These are phyloP conservation scores for Oemleria cerasiformis DNA, from an alignment of 306 rosid species.

Conservation along the genomic window DNA sequence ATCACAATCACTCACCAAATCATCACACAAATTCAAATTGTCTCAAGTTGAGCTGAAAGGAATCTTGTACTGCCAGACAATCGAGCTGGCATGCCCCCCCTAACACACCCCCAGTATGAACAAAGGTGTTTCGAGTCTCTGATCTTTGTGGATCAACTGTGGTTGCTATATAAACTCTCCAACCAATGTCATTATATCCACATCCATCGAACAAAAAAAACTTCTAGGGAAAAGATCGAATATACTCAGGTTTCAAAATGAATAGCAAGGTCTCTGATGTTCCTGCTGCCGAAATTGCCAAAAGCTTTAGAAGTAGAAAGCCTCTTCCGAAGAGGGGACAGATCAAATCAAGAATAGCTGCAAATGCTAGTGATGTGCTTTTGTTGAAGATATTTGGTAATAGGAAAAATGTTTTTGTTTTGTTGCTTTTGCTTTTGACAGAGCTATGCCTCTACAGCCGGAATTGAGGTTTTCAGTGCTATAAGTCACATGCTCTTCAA, in stretches of 20 bases:
- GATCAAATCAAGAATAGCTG: slow-evolving; percentile 29
- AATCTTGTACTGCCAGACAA: slow-evolving; percentile 31
- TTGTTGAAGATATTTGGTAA: background rate
- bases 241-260: slow-evolving; percentile 26
- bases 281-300: slow-evolving; percentile 19
- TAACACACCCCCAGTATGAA: slow-evolving; percentile 28
- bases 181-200: slow-evolving; percentile 4
- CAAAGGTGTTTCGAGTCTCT: slow-evolving; percentile 22
- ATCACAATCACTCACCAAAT: slow-evolving; percentile 9
- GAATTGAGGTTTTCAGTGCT: slow-evolving; percentile 81
- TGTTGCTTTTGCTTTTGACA: slow-evolving; percentile 18
- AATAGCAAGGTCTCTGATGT: slow-evolving; percentile 36
- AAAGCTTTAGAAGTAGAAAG: slow-evolving; percentile 15
- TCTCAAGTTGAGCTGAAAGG: slow-evolving; percentile 40
- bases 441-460: slow-evolving; percentile 61
- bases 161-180: background rate
- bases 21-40: slow-evolving; percentile 29
- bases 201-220: slow-evolving; percentile 4
- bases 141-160: background rate
- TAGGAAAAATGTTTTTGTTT: background rate
- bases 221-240: background rate
- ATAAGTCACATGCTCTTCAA: slow-evolving; percentile 85
- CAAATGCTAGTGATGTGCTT: slow-evolving; percentile 11
- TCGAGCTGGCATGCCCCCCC: slow-evolving; percentile 52
- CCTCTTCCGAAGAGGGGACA: slow-evolving; percentile 39